phyloP scores from a whole-genome alignment of 129 eudicot genomes.

The Gnaphalium uliginosum region DNA sequence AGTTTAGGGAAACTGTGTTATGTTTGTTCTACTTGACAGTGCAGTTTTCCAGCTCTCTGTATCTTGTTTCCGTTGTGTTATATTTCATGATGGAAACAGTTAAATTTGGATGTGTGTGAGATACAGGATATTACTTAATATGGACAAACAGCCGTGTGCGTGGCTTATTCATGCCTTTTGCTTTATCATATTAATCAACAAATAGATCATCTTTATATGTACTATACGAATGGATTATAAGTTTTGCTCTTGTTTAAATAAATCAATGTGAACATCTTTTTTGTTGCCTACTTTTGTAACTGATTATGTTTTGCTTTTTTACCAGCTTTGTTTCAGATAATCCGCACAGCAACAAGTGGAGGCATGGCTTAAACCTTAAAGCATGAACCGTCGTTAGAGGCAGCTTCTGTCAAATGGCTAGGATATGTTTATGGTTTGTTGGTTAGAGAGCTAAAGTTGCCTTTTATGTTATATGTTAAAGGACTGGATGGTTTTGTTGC shows the following conservation, averaged over 20 bases:
- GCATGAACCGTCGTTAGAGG: slow-evolving; percentile 10
- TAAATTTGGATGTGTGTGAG: background rate
- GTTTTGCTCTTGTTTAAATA: background rate
- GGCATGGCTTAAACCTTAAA: slow-evolving; percentile 54
- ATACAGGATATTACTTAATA: background rate
- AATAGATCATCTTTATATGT: background rate
- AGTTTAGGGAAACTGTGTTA: background rate
- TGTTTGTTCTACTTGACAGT: background rate
- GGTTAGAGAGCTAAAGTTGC: slow-evolving; percentile 25
- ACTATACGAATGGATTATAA: background rate
- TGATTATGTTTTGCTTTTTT: slow-evolving; percentile 14
- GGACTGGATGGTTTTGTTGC: slow-evolving; percentile 19
- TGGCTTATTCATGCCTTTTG: background rate
- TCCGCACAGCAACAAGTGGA: slow-evolving; percentile 69
- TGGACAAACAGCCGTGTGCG: background rate
- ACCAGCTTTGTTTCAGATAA: slow-evolving; percentile 68
- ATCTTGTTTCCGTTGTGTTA: background rate
- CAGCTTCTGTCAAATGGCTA: slow-evolving; percentile 17
- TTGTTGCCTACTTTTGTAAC: background rate
- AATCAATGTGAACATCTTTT: background rate
- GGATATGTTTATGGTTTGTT: slow-evolving; percentile 18
- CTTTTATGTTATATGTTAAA: slow-evolving; percentile 16
- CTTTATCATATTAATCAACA: background rate
- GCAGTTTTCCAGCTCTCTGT: background rate
- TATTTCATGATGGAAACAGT: background rate